Percentiles rank a stretch among this genome's conserved stretches.
Evolutionary conservation across 176 grass and related monocot species (phyloP).

Genomic region (Hyparrhenia diplandra): DNA sequence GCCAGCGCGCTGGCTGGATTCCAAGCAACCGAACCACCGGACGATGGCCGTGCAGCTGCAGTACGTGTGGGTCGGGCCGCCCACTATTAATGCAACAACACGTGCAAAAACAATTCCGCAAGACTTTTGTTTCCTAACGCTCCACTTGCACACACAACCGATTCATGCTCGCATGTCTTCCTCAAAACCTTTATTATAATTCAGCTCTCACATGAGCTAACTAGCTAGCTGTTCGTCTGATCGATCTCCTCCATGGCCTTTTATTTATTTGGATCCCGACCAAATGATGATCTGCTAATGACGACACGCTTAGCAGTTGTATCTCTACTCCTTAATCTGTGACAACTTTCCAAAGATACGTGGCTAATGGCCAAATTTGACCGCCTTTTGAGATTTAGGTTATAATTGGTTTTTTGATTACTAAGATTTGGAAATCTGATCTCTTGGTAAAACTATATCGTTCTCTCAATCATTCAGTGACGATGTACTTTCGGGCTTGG

Average conservation of each 20-base stretch:
- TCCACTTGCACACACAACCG: conserved; percentile 21
- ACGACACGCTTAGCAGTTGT: not conserved
- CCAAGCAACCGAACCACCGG: not conserved
- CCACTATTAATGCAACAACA: conserved; percentile 22
- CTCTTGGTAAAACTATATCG: not conserved
- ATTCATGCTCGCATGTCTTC: conserved; percentile 2
- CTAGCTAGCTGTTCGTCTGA: conserved; percentile 6
- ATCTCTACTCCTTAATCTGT: not conserved
- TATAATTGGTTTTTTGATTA: not conserved
- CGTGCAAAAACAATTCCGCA: conserved; percentile 4
- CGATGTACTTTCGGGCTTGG: not conserved
- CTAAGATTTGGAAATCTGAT: conserved; percentile 1
- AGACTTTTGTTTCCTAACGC: not conserved
- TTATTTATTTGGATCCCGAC: not conserved
- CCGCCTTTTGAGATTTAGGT: conserved; percentile 7
- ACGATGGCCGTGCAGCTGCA: too few species aligned
- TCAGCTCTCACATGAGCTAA: not conserved
- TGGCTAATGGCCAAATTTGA: conserved; percentile 4
- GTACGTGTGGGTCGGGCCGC: conserved; percentile 19
- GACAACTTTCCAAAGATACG: not conserved
- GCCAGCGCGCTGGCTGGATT: conserved; percentile 7
- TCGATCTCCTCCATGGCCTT: not conserved
- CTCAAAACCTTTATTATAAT: not conserved
- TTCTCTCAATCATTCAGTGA: not conserved
- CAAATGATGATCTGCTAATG: not conserved